Evolutionary conservation across 2,329 filamentous ascomycete species (phyloP).

Genomic region (Exophiala aquamarina): DNA sequence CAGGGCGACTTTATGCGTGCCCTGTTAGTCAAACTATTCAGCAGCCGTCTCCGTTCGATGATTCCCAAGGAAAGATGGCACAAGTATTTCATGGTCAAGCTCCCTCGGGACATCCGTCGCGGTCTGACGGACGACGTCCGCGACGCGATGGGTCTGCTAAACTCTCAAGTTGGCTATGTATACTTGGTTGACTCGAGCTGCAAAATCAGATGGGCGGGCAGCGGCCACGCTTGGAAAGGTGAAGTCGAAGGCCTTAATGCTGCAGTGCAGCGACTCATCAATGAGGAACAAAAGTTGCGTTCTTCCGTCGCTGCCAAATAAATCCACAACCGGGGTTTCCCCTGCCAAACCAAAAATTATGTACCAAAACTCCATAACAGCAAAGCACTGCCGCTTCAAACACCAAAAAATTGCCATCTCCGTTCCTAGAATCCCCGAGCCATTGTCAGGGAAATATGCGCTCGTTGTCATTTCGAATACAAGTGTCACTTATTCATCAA

Average conservation of each 20-base stretch:
- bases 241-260: conserved; percentile 45
- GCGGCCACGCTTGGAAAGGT: conserved; percentile 47
- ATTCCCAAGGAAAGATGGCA: conserved; percentile 52
- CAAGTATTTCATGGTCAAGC: conserved; percentile 59
- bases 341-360: no score
- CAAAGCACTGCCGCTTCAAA: no score
- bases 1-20: conserved; percentile 74
- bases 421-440: no score
- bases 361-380: no score
- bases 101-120: conserved; percentile 34
- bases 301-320: no score
- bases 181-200: conserved; percentile 87
- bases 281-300: conserved; percentile 36
- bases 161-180: conserved; percentile 89
- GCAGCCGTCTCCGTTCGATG: conserved; percentile 49
- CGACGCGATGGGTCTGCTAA: conserved; percentile 68
- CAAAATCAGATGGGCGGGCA: conserved; percentile 91
- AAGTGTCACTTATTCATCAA: background rate
- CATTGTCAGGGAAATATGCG: no score
- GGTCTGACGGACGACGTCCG: conserved; percentile 57
- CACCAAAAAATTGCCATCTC: no score
- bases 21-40: conserved; percentile 57
- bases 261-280: conserved; percentile 42
- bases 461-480: no score
- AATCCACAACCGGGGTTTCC: no score